Conservation (phyloP, 768 basidiomycete species). For the Macrocybe gigantea region DNA sequence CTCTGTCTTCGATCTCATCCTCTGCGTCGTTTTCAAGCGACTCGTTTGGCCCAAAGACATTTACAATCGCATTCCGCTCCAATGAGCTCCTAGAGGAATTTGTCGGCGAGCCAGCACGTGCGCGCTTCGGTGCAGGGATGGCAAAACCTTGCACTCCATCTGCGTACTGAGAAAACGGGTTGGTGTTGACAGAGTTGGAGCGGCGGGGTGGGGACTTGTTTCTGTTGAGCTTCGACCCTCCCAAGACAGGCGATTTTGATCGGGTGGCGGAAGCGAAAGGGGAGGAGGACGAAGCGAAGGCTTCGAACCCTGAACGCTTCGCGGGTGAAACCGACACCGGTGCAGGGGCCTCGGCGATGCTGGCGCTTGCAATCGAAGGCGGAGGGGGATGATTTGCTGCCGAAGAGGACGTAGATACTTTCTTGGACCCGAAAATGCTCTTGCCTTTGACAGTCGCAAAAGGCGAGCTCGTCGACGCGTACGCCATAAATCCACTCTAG, state of each 20-base stretch:
- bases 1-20: constrained; percentile 39
- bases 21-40: constrained; percentile 33
- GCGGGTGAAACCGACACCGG: constrained; percentile 18
- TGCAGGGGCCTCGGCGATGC: constrained; percentile 11
- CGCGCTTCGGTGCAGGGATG: constrained; percentile 48
- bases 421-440: constrained; percentile 41
- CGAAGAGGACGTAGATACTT: constrained; percentile 25
- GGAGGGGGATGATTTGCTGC: constrained; percentile 11
- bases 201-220: constrained; percentile 56
- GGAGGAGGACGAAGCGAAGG: constrained; percentile 23
- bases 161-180: constrained; percentile 60
- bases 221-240: constrained; percentile 32
- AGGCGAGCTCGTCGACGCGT: constrained; percentile 68
- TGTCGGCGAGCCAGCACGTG: constrained; percentile 44
- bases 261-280: constrained; percentile 23
- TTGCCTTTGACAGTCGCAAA: constrained; percentile 72
- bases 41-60: constrained; percentile 21
- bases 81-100: constrained; percentile 38
- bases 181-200: constrained; percentile 33
- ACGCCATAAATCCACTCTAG: constrained; percentile 75
- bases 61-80: constrained; percentile 29
- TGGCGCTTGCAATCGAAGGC: constrained; percentile 4
- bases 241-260: constrained; percentile 53
- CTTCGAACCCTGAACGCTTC: constrained; percentile 29
- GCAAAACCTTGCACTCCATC: constrained; percentile 45